These are phyloP conservation scores for Lepidium africanum DNA, from an alignment of 345 rosid genomes.

Conservation along the genomic window DNA sequence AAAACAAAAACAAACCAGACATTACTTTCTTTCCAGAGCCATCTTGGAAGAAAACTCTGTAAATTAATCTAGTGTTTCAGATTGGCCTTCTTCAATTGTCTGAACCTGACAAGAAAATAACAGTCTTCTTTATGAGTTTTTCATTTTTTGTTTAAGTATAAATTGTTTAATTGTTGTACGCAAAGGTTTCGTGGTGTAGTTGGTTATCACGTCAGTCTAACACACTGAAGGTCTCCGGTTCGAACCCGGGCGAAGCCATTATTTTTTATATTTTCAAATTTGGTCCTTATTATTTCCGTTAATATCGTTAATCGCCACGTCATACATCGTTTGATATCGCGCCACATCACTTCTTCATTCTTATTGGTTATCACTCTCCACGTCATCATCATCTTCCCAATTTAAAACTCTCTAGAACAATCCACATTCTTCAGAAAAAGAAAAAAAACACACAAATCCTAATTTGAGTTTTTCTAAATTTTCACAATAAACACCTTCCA, in stretches of 20 bases:
- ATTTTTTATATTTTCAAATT: no score
- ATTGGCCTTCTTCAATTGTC: no score
- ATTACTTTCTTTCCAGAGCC: no score
- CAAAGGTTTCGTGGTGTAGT: constrained; percentile 89
- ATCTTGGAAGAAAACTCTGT: no score
- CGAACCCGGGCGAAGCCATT: constrained; percentile 66
- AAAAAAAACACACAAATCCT: not conserved
- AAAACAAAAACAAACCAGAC: no score
- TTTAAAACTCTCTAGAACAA: constrained; percentile 10
- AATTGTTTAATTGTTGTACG: no score
- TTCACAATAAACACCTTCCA: not conserved
- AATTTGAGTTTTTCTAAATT: not conserved
- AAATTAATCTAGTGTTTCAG: no score
- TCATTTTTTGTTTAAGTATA: no score
- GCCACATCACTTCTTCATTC: constrained; percentile 34
- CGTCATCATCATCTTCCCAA: constrained; percentile 37
- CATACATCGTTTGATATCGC: not conserved
- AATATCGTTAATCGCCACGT: not conserved
- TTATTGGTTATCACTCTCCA: constrained; percentile 38
- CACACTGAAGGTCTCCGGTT: constrained; percentile 99
- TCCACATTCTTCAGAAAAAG: constrained; percentile 6
- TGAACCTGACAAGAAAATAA: no score
- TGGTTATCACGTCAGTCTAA: constrained; percentile 99
- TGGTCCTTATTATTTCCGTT: no score
- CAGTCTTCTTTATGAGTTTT: no score